Evolutionary conservation across 1,139 yeast genomes (phyloP), one percentile per base, ranked within the genome.

Genomic region (Suhomyces choctaworum): DNA sequence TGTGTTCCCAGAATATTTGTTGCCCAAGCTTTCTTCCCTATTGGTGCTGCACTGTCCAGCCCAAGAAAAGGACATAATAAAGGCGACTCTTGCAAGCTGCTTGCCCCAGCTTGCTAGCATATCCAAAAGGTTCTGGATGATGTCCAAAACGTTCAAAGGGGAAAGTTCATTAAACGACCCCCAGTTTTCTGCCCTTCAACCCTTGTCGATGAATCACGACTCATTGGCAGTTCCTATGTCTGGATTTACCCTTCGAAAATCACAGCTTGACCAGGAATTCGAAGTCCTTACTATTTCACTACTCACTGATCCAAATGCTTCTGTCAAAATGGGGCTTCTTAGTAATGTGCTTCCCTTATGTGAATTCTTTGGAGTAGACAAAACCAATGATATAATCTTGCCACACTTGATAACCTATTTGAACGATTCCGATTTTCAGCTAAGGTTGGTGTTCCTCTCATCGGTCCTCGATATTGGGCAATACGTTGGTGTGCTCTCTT

Each of bases 391-490:
- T 57, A 70, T 90, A 27, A 80, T 94, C 11, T 61, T 94, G 31
- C 90, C 96, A 27, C 98, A 94, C 64, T 65, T 90, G 36, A 89
- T 92, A 29, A 90, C 97, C 0, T 94, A 89, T 52, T 63, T 94
- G 41, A 94, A 94, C 56, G 97, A 89, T 53, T 72, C 79, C 32
- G 80, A 82, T 50, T 68, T 83, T 3, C 75, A 78, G 19, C 64
- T 92, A 16, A 69, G 95, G 39, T 64, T 84, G 21, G 80, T 82
- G 6, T 81, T 94, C 48, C 78, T 90, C 29, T 75, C 81, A 24
- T 73, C 88, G n/a, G 77, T 90, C n/a, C 73, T 88, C 5, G 79
- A 82, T 1, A 66, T 94, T 16, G 86, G 95, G 0, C 79, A 90
- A 2, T 82, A 78, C 51, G 79, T 90, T 22, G 98, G 98, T 0